Conservation (phyloP, 1,284 basidiomycete species). For the Boletus semigastroideus region DNA sequence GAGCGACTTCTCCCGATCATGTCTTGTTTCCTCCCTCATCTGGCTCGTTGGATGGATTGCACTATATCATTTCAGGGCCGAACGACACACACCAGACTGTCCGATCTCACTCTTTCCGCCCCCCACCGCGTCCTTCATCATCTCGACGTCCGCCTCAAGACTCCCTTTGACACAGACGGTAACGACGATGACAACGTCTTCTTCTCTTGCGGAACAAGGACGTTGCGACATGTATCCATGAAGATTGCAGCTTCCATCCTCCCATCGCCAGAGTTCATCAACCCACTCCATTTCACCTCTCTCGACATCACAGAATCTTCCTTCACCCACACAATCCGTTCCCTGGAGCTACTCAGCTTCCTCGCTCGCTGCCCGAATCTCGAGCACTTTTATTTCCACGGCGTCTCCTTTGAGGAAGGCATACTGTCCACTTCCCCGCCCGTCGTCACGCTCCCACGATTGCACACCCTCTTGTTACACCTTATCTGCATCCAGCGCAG, state of each 20-base stretch:
- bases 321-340: conserved; percentile 24
- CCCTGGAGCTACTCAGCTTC: conserved; percentile 54
- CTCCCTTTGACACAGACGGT: conserved; percentile 28
- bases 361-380: conserved; percentile 58
- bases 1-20: conserved; percentile 61
- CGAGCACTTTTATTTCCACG: conserved; percentile 54
- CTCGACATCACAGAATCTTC: conserved; percentile 54
- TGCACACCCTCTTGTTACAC: conserved; percentile 55
- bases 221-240: conserved; percentile 39
- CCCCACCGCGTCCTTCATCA: conserved; percentile 29
- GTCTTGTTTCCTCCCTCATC: conserved; percentile 53
- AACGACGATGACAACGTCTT: conserved; percentile 34
- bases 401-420: conserved; percentile 50
- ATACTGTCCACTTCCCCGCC: conserved; percentile 32
- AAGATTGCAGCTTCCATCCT: conserved; percentile 45
- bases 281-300: conserved; percentile 53
- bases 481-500: conserved; percentile 61
- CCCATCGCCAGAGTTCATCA: conserved; percentile 42
- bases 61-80: conserved; percentile 35
- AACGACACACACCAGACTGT: conserved; percentile 17
- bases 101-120: conserved; percentile 18
- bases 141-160: conserved; percentile 24
- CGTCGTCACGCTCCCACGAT: conserved; percentile 49
- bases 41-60: conserved; percentile 56
- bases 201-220: conserved; percentile 30